These are phyloP conservation scores for Boletus reticuloceps DNA, from an alignment of 768 basidiomycete species.

Conservation along the genomic window DNA sequence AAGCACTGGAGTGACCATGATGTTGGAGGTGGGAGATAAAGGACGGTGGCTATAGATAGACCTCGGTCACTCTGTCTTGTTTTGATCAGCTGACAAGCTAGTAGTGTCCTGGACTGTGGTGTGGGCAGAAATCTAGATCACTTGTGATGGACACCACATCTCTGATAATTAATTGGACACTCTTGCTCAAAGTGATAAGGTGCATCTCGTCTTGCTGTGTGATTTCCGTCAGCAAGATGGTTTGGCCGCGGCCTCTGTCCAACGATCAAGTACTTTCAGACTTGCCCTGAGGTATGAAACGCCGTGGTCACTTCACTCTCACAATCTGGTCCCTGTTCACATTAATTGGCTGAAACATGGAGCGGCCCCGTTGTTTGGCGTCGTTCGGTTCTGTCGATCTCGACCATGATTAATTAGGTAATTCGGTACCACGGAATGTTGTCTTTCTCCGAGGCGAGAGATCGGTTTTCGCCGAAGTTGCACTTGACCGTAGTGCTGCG, in stretches of 20 bases:
- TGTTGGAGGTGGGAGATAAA: conserved; percentile 6
- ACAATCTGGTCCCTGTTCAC: background rate
- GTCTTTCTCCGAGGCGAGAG: background rate
- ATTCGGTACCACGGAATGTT: conserved; percentile 14
- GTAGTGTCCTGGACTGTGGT: background rate
- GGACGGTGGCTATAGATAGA: conserved; percentile 8
- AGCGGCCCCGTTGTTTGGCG: background rate
- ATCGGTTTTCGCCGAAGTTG: conserved; percentile 17
- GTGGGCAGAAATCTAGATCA: conserved; percentile 20
- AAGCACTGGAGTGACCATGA: conserved; percentile 10
- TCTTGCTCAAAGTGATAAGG: too few species aligned
- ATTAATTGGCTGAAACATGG: background rate
- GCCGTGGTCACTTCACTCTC: too few species aligned
- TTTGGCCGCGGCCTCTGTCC: background rate
- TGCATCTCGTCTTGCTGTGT: background rate
- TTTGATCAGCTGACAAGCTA: too few species aligned
- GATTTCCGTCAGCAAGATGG: background rate
- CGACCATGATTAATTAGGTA: conserved; percentile 20
- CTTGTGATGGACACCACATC: background rate
- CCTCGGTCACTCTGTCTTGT: conserved; percentile 1
- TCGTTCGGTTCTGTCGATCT: conserved; percentile 19
- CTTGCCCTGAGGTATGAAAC: too few species aligned
- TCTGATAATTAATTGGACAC: background rate
- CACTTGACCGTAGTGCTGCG: background rate
- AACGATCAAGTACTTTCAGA: too few species aligned